Base-by-base conservation (phyloP, 495 filamentous ascomycete genomes). In the Penicillium lagena region DNA sequence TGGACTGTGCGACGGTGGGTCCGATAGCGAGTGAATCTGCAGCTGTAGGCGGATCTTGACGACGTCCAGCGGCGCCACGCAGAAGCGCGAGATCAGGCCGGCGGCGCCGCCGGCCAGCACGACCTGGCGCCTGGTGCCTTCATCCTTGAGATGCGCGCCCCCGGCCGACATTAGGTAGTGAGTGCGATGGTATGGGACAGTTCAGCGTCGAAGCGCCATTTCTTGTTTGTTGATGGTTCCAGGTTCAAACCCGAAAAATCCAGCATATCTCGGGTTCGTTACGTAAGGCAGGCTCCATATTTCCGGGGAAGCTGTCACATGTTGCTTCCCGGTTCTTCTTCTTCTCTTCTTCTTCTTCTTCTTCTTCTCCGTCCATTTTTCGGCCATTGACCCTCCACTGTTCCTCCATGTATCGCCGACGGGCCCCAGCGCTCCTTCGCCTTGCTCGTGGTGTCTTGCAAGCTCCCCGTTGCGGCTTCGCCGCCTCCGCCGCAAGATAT, bases 41-140 rank as follows among this genome's bases (percentile, higher is more conserved):
- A 96, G 77, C 58, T 96, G 90, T 37, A 95, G 82, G n/a, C 90
- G 85, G 67, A 96, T 96, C 73, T 96, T 96, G 68, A 95, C 81
- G 47, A 96, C 90, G 64, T 96, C 90, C 42, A 96, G 83, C 43
- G 90, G 90, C 40, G 90, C 90, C 63, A 94, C 83, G 55, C 89
- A 81, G 73, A 95, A 96, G 81, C 93, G 82, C 41, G 93, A 93
- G 42, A 97, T 78, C 44, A 98, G 77, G 11, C 93, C 93, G 39
- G 94, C 88, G 43, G 85, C 82, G 12, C 85, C 89, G 50, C 93
- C 93, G 35, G 93, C 91, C 46, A 82, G 63, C 38, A 90, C 76
- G 47, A 91, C 86, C 59, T 96, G 90, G 43, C 76, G 68, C 59
- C 78, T 81, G 47, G 90, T 86, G 69, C 90, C 90, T 85, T 94